A percentile compares a stretch with the other conserved stretches of the same genome.
These are phyloP conservation scores for Endoconidiophora laricicola DNA, from an alignment of 2,329 filamentous ascomycete species.

Conservation along the genomic window DNA sequence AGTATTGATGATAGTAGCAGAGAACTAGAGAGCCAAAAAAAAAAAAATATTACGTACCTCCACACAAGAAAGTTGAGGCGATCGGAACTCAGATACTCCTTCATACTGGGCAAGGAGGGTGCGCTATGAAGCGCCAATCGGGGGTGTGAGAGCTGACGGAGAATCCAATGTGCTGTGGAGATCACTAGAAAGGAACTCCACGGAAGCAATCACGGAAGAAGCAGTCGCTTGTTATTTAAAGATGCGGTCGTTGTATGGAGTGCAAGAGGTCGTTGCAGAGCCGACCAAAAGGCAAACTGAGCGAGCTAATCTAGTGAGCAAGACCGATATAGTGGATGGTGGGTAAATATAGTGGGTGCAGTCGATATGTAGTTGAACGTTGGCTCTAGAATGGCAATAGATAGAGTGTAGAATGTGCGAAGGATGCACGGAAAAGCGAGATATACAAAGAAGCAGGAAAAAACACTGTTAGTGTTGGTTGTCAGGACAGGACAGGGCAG, in stretches of 20 bases:
- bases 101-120: slow-evolving; percentile 26
- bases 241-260: background rate
- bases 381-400: too few species aligned
- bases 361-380: too few species aligned
- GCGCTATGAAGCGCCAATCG: background rate
- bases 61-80: slow-evolving; percentile 55
- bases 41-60: slow-evolving; percentile 34
- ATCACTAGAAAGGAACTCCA: too few species aligned
- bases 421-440: background rate
- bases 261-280: background rate
- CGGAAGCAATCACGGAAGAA: background rate
- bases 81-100: slow-evolving; percentile 48
- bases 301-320: background rate
- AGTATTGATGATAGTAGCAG: slow-evolving; percentile 3
- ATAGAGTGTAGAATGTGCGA: background rate
- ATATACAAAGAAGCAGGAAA: background rate
- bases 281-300: background rate
- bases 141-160: too few species aligned
- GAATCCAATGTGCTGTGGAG: too few species aligned
- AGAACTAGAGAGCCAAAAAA: background rate
- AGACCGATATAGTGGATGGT: background rate
- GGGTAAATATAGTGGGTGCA: background rate
- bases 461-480: background rate
- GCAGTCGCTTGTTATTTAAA: background rate
- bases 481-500: too few species aligned